phyloP scores from a whole-genome alignment of 2,329 filamentous ascomycete genomes.

The Penicillium vulpinum region DNA sequence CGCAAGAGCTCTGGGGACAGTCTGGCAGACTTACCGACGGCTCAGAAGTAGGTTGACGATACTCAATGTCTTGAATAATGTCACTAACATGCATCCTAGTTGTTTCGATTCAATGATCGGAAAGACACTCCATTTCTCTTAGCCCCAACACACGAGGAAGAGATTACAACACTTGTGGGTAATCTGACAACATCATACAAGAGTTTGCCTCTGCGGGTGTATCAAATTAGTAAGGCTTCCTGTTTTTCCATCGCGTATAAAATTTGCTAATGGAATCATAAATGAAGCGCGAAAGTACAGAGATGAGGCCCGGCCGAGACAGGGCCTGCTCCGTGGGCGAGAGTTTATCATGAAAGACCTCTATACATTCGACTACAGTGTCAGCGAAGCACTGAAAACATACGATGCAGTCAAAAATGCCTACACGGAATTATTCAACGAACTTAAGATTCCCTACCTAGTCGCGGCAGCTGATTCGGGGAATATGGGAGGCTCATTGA shows the following conservation, averaged over 20 bases:
- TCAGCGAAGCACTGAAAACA: slow-evolving; percentile 70
- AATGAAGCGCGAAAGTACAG: slow-evolving; percentile 80
- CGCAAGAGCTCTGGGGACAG: slow-evolving; percentile 77
- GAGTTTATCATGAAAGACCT: slow-evolving; percentile 99
- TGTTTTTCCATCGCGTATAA: too few relatives aligned
- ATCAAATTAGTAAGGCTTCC: slow-evolving; percentile 71
- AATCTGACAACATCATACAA: slow-evolving; percentile 77
- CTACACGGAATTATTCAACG: slow-evolving; percentile 76
- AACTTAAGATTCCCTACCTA: slow-evolving; percentile 78
- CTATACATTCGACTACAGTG: slow-evolving; percentile 83
- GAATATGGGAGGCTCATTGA: slow-evolving; percentile 90
- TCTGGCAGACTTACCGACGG: slow-evolving; percentile 77
- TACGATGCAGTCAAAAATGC: slow-evolving; percentile 72
- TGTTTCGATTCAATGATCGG: slow-evolving; percentile 79
- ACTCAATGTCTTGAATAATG: neutral
- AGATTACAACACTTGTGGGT: slow-evolving; percentile 81
- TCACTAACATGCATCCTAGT: slow-evolving; percentile 49
- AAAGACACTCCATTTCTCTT: slow-evolving; percentile 74
- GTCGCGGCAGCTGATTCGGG: slow-evolving; percentile 89
- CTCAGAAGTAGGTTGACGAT: slow-evolving; percentile 62
- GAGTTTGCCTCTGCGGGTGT: slow-evolving; percentile 79
- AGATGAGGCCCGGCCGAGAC: slow-evolving; percentile 84
- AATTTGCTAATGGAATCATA: neutral
- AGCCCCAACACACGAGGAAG: slow-evolving; percentile 93
- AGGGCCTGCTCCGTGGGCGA: slow-evolving; percentile 80